These are phyloP conservation scores for Dactylonectria macrodidyma DNA, from an alignment of 2,329 filamentous ascomycete species.

Conservation along the genomic window DNA sequence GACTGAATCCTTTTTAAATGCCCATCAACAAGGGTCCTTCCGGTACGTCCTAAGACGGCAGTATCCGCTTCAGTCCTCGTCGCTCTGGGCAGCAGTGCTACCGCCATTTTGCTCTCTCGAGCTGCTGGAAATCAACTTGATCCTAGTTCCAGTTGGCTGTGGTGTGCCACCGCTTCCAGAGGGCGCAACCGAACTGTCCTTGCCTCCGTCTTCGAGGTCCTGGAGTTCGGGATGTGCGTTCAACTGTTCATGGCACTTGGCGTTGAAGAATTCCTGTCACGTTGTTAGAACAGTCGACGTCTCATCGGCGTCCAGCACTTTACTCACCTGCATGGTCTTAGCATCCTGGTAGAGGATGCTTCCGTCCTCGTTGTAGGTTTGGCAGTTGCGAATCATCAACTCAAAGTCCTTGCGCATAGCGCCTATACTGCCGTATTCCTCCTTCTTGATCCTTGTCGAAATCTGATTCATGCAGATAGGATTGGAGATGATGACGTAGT, in stretches of 20 bases:
- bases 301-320: background rate
- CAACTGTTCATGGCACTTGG: slow-evolving; percentile 68
- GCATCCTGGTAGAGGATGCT: slow-evolving; percentile 94
- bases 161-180: slow-evolving; percentile 76
- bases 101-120: slow-evolving; percentile 57
- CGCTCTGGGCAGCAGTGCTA: slow-evolving; percentile 63
- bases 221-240: slow-evolving; percentile 68
- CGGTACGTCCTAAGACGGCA: slow-evolving; percentile 17
- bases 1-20: slow-evolving; percentile 8
- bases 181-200: slow-evolving; percentile 60
- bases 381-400: slow-evolving; percentile 89
- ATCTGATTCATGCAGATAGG: slow-evolving; percentile 98
- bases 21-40: slow-evolving; percentile 17
- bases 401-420: slow-evolving; percentile 88
- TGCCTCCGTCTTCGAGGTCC: slow-evolving; percentile 66
- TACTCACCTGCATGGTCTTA: slow-evolving; percentile 86
- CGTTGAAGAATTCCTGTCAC: slow-evolving; percentile 69
- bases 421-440: slow-evolving; percentile 87
- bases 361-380: slow-evolving; percentile 96
- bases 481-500: slow-evolving; percentile 92
- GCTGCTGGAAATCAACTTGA: slow-evolving; percentile 75
- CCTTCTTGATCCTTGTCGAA: slow-evolving; percentile 94
- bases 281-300: slow-evolving; percentile 50
- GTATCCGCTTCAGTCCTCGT: slow-evolving; percentile 62
- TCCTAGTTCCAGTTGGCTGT: slow-evolving; percentile 73